Conservation (phyloP, 257 asterid species). For the Solanum gracilifrons region DNA sequence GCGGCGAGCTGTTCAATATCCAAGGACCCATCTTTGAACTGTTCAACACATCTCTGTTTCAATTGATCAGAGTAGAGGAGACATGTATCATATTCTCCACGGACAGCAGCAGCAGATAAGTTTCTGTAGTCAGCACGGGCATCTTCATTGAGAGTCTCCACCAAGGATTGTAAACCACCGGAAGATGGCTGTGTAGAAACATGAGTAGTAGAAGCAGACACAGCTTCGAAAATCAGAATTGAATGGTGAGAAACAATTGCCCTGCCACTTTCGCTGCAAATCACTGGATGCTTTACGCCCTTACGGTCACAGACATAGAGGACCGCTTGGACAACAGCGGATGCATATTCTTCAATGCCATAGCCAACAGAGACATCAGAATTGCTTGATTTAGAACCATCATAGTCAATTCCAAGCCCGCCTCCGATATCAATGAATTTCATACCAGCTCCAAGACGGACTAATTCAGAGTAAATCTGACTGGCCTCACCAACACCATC, state of each 20-base stretch:
- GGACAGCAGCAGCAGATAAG: constrained; percentile 49
- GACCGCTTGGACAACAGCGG: constrained; percentile 70
- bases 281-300: constrained; percentile 63
- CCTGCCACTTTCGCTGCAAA: constrained; percentile 98
- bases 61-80: constrained; percentile 63
- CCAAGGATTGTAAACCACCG: constrained; percentile 35
- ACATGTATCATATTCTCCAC: constrained; percentile 56
- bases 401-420: constrained; percentile 93
- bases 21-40: constrained; percentile 79
- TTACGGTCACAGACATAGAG: constrained; percentile 49
- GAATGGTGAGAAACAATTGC: constrained; percentile 98
- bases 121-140: constrained; percentile 46
- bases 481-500: constrained; percentile 96
- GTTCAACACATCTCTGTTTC: constrained; percentile 73
- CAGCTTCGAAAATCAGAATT: constrained; percentile 64
- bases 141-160: constrained; percentile 42
- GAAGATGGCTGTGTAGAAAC: constrained; percentile 40
- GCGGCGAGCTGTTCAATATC: constrained; percentile 82
- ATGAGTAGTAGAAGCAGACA: constrained; percentile 38
- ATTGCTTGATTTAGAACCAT: constrained; percentile 71
- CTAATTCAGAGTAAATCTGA: constrained; percentile 73
- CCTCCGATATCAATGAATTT: constrained; percentile 82
- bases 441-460: constrained; percentile 89
- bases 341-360: constrained; percentile 63
- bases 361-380: constrained; percentile 82